Base-by-base conservation (phyloP, 129 eudicot species). In the Silybum marianum region DNA sequence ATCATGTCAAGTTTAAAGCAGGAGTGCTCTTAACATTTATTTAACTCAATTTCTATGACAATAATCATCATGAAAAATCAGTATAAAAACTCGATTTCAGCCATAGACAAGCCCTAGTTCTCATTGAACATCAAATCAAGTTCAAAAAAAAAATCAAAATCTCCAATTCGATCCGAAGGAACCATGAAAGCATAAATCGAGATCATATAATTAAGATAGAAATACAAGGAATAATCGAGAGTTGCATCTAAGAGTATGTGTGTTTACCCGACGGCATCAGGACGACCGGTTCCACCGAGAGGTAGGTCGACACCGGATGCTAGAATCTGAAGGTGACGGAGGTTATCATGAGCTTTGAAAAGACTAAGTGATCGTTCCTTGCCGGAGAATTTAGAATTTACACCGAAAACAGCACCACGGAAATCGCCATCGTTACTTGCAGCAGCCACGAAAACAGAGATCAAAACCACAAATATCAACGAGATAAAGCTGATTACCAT, bases 211-310 rank as follows among this genome's bases (percentile, higher is more conserved):
- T 1, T 68, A 77, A 7, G 25, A 39, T 72, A 38, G 5, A 36
- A 32, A 19, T 1, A 82, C 28, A 18, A 21, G 12, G 12, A 21
- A 4, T 22, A 14, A 22, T 39, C 4, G 4, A 81, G 14, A 67
- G 71, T 13, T 69, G 44, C 63, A 22, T 42, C 36, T 34, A 23
- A 12, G 73, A 81, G 76, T 69, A 32, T 32, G 46, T 4, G 58
- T 68, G 66, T 3, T 80, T 67, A 84, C 87, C 87, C 87, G 3
- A 84, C 81, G 81, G 87, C 83, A 79, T 84, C 84, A 48, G 84
- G 87, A 79, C 84, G 87, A 63, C 87, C 84, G 76, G 84, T 84
- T 16, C 87, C 87, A 48, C 87, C 87, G 32, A 79, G 79, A 74
- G 87, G 87, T 60, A 84, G 77, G 78, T 73, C 84, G 75, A 79